phyloP scores from a whole-genome alignment of 1,284 basidiomycete species.

The Cryptococcus hybrid region DNA sequence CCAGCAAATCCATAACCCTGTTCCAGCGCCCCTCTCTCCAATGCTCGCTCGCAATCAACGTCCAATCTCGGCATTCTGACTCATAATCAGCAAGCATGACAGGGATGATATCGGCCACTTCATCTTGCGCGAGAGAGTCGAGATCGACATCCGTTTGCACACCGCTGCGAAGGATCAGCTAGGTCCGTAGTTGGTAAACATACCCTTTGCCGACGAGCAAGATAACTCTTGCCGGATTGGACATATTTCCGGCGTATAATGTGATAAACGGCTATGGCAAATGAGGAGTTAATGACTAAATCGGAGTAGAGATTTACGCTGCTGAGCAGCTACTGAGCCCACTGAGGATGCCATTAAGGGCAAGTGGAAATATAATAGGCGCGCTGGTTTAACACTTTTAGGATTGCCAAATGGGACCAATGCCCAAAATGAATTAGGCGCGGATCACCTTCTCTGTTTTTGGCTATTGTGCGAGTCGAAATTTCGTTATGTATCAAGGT shows the following conservation, averaged over 20 bases:
- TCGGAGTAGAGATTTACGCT: too few species aligned
- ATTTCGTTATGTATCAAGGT: neutral
- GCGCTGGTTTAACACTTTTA: too few species aligned
- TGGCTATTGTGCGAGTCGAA: neutral
- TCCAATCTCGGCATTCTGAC: slow-evolving; percentile 50
- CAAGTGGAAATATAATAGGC: too few species aligned
- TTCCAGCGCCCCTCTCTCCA: slow-evolving; percentile 38
- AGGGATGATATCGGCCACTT: slow-evolving; percentile 43
- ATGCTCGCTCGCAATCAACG: slow-evolving; percentile 48
- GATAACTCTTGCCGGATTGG: neutral
- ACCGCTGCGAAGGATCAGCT: slow-evolving; percentile 20
- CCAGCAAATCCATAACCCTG: slow-evolving; percentile 42
- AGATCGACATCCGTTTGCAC: slow-evolving; percentile 49
- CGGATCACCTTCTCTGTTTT: neutral
- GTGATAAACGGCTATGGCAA: too few species aligned
- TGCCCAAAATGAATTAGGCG: too few species aligned
- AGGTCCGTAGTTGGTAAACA: neutral
- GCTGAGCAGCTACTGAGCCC: too few species aligned
- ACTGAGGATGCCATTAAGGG: too few species aligned
- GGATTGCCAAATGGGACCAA: too few species aligned
- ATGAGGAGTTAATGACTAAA: too few species aligned
- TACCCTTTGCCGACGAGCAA: neutral
- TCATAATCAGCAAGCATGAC: slow-evolving; percentile 43
- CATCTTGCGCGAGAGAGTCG: slow-evolving; percentile 43
- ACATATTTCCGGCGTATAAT: too few species aligned